phyloP scores from a whole-genome alignment of 257 asterid genomes.

The Plantago elongata region DNA sequence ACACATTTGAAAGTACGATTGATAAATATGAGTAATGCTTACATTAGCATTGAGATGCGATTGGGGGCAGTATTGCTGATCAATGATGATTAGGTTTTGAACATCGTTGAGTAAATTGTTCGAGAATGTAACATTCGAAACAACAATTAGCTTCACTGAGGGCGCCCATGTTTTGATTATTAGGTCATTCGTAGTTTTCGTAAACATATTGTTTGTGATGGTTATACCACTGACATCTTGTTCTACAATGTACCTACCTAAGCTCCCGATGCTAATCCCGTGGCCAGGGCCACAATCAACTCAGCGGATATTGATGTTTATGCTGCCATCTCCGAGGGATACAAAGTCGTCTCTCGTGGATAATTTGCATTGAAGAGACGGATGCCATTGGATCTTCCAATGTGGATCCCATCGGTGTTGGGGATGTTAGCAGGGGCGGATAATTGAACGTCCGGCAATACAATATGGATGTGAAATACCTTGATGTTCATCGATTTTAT shows the following conservation, averaged over 20 bases:
- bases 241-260: slow-evolving; percentile 22
- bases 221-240: slow-evolving; percentile 14
- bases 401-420: slow-evolving; percentile 42
- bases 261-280: slow-evolving; percentile 30
- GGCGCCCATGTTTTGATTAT: slow-evolving; percentile 29
- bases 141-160: not conserved
- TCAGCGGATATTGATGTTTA: slow-evolving; percentile 12
- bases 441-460: not conserved
- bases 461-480: slow-evolving; percentile 19
- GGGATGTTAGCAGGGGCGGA: slow-evolving; percentile 31
- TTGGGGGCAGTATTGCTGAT: slow-evolving; percentile 29
- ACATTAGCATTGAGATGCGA: not conserved
- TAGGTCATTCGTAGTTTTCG: slow-evolving; percentile 17
- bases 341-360: slow-evolving; percentile 35
- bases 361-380: not conserved
- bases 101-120: slow-evolving; percentile 17
- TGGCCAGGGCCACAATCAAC: slow-evolving; percentile 38
- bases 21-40: not conserved
- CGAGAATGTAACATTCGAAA: slow-evolving; percentile 6
- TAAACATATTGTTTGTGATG: slow-evolving; percentile 8
- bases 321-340: slow-evolving; percentile 26
- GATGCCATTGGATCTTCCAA: slow-evolving; percentile 14
- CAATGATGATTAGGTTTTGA: slow-evolving; percentile 27
- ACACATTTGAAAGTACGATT: not conserved
- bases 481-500: slow-evolving; percentile 25